Evolutionary conservation across 2,329 filamentous ascomycete species (phyloP).

Genomic region (Septoria linicola): DNA sequence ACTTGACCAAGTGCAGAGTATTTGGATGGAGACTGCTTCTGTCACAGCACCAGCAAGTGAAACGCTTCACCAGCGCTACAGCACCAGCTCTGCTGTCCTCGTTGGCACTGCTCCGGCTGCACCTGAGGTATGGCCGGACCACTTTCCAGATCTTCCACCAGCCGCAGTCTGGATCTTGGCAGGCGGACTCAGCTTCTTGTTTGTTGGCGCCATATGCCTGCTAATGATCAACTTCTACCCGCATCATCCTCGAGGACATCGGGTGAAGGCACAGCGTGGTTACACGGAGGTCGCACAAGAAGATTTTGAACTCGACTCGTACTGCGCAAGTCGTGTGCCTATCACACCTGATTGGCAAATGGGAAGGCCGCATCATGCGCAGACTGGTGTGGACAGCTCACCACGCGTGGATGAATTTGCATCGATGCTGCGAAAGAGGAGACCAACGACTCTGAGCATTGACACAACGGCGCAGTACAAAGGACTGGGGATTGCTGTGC

Average conservation of each 20-base stretch:
- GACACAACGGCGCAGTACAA: conserved; percentile 22
- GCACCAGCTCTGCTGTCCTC: background rate
- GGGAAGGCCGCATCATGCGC: background rate
- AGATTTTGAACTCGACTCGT: background rate
- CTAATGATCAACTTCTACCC: conserved; percentile 29
- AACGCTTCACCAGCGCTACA: background rate
- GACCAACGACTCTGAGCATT: conserved; percentile 16
- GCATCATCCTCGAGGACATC: background rate
- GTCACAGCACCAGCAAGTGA: background rate
- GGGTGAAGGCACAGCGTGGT: background rate
- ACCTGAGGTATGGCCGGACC: background rate
- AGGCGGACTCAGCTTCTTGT: conserved; percentile 20
- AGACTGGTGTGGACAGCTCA: background rate
- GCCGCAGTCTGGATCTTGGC: conserved; percentile 3
- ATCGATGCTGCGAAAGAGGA: conserved; percentile 5
- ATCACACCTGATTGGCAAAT: background rate
- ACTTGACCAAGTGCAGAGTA: no score
- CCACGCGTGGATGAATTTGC: background rate
- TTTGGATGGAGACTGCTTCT: no score
- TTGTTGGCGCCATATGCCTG: conserved; percentile 22
- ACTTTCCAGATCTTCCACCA: conserved; percentile 12
- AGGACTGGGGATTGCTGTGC: conserved; percentile 23
- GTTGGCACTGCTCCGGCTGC: background rate
- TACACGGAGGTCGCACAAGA: conserved; percentile 5
- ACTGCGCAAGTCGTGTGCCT: background rate